Evolutionary conservation across 1,284 basidiomycete species (phyloP), one percentile per base, ranked within the genome.

Genomic region (Melampsora americana): DNA sequence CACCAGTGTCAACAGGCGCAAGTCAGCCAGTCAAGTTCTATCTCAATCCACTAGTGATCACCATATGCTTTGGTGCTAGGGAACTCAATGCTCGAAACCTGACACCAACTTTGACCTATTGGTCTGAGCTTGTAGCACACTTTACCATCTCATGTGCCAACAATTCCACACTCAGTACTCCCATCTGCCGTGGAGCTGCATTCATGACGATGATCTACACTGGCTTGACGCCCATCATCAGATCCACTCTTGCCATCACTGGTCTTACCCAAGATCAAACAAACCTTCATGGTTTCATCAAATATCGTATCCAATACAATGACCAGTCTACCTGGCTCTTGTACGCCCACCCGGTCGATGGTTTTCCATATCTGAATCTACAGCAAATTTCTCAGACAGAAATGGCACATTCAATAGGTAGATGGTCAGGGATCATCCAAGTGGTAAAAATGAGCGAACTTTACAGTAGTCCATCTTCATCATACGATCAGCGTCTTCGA

Each of bases 401-500:
- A 44, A 20, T 77, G 18, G 61, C 20, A 18, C 61, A 69, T 59
- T 30, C 59, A 7, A 26, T 59, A 20, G 44, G 14, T 56, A 14
- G 30, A 53, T 77, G 74, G 74, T 64, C 32, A 30, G 74, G 74
- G 23, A 77, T 77, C 12, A 69, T 77, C 26, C 74, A 77, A 53
- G 32, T 77, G 5, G 74, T 77, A 35, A 77, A 69, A 35, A 69
- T 77, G 67, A 77, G 67, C 53, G 67, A 69, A 20, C n/a, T 64
- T 56, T 69, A 77, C 65, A 66, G 39, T 20, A 66, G 48, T 53
- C 44, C 60, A 16, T 61, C 67, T 26, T 53, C n/a, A 68, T 53
- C 59, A 35, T 67, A 67, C 30, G 32, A 44, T 26, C 73, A 75
- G 44, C 66, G 73, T 28, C 20, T 32, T 2, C 42, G 12, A 28